Base-by-base conservation (phyloP, 1,284 basidiomycete genomes). In the Sphagnurus paluster region DNA sequence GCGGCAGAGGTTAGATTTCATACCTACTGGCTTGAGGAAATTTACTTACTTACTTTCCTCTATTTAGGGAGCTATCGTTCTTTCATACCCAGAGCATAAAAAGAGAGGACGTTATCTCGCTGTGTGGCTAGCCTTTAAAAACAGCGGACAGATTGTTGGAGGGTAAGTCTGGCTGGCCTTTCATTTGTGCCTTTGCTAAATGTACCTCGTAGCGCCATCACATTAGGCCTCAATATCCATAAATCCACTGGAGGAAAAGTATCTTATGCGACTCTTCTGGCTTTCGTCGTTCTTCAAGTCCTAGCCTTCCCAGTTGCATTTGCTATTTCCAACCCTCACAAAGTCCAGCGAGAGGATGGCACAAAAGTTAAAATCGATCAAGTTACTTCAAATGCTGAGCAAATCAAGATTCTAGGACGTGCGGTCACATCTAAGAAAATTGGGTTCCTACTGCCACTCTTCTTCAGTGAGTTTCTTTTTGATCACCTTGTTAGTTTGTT, bases 71-170 rank as follows among this genome's bases (percentile, higher is more conserved):
- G 50, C 49, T 19, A 52, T 54, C 24, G 52, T 56, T 2, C 35
- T 55, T 6, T 51, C 55, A n/a, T 56, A 53, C 42, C 49, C 51
- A 14, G 46, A 52, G 29, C 51, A 55, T 41, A 33, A 28, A 28
- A 56, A 57, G 29, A 45, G 51, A 24, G 54, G 53, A 17, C 37
- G 51, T 5, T 59, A 57, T 36, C 42, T 59, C 10, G 54, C 51
- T 20, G 54, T 56, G 8, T 56, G 56, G 52, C 45, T 54, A 21
- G 54, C 50, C 11, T 55, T 56, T 46, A 50, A 57, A 41, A 52
- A 52, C 21, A 52, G 52, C 32, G 50, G 50, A 2, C 52, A 57
- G 23, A 55, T 59, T 19, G 46, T 56, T 25, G 56, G 57, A 46
- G 57, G 57, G 55, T 56, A 43, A 39, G 19, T 26, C 28, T n/a